Percentiles rank a stretch among this genome's conserved stretches.
Conservation (phyloP, 306 rosid species). For the Sophora flavescens region DNA sequence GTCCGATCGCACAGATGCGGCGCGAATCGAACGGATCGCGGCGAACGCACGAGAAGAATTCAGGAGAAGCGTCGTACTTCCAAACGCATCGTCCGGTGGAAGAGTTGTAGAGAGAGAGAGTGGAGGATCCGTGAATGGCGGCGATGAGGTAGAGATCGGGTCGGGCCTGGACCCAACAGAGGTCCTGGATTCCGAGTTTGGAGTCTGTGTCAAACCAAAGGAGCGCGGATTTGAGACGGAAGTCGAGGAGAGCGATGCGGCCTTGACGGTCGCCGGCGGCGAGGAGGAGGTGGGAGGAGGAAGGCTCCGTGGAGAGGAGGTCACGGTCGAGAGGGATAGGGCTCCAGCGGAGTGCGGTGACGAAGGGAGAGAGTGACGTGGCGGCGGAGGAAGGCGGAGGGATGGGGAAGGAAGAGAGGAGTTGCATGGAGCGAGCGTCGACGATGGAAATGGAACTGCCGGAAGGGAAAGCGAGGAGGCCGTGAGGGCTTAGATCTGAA, state of each 20-base stretch:
- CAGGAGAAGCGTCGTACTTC: conserved; percentile 88
- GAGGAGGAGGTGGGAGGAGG: conserved; percentile 85
- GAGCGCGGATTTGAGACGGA: conserved; percentile 63
- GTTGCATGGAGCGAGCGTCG: conserved; percentile 86
- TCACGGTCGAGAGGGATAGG: conserved; percentile 83
- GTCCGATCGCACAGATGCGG: conserved; percentile 80
- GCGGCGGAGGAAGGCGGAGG: conserved; percentile 66
- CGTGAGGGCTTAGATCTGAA: conserved; percentile 78
- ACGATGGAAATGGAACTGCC: conserved; percentile 88
- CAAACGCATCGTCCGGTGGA: conserved; percentile 80
- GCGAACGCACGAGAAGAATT: conserved; percentile 76
- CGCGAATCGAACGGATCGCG: conserved; percentile 95
- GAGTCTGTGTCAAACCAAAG: conserved; percentile 81
- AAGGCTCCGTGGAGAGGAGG: conserved; percentile 86
- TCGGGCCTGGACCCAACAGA: conserved; percentile 88
- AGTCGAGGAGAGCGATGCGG: conserved; percentile 84
- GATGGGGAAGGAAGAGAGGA: conserved; percentile 71
- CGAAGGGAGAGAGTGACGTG: conserved; percentile 74
- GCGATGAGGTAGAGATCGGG: conserved; percentile 74
- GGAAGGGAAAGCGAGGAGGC: conserved; percentile 87
- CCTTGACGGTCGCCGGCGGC: conserved; percentile 95
- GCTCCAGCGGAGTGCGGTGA: conserved; percentile 89
- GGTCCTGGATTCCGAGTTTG: conserved; percentile 75
- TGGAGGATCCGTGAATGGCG: conserved; percentile 74
- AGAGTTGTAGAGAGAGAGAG: conserved; percentile 69